Evolutionary conservation across 495 filamentous ascomycete species (phyloP).

Genomic region (Jackrogersella minutella): DNA sequence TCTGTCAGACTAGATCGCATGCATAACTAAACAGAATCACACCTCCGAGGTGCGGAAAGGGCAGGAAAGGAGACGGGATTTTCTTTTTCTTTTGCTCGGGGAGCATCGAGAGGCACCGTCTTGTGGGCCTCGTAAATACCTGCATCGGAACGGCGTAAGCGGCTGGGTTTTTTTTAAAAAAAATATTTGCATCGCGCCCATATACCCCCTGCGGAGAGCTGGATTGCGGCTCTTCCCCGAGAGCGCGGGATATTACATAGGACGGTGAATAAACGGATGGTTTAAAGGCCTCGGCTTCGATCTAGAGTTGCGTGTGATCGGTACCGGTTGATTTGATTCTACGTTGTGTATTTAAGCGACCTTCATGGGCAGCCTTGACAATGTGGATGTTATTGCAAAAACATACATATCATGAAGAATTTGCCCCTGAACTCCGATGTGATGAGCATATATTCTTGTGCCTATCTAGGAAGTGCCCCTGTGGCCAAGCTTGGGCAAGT

Average conservation of each 20-base stretch:
- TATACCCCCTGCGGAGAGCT: slow-evolving; percentile 34
- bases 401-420: no score
- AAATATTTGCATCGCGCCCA: slow-evolving; percentile 11
- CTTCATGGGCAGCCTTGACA: no score
- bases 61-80: neutral
- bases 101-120: slow-evolving; percentile 3
- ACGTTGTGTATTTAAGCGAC: no score
- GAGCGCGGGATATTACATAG: slow-evolving; percentile 17
- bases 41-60: neutral
- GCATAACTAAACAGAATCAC: neutral
- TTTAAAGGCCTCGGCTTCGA: neutral
- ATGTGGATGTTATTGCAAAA: no score
- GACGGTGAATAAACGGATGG: neutral
- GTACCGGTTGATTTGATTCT: neutral
- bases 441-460: no score
- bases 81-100: no score
- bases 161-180: slow-evolving; percentile 10
- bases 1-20: slow-evolving; percentile 26
- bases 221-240: neutral
- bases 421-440: no score
- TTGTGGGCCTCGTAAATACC: slow-evolving; percentile 26
- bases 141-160: slow-evolving; percentile 31
- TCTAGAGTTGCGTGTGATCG: neutral
- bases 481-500: no score
- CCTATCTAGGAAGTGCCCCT: no score